Conservation (phyloP, 2,329 filamentous ascomycete species). For the Phaeomoniella chlamydospora region DNA sequence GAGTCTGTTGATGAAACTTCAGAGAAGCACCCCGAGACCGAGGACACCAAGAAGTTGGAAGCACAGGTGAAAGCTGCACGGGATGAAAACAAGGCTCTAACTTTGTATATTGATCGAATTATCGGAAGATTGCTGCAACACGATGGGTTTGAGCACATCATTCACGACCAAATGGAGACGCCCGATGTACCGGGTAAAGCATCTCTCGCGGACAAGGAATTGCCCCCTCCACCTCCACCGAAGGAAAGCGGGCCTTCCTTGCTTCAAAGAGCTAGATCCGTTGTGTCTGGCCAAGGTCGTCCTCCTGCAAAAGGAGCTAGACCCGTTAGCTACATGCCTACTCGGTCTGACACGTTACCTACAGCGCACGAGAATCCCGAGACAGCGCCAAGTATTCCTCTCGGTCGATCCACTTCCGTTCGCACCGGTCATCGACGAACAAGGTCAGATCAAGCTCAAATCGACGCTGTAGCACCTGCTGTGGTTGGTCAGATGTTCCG, state of each 20-base stretch:
- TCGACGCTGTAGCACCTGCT: slow-evolving; percentile 38
- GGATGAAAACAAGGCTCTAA: slow-evolving; percentile 94
- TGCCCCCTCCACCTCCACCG: slow-evolving; percentile 26
- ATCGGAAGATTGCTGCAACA: slow-evolving; percentile 89
- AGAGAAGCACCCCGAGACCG: slow-evolving; percentile 39
- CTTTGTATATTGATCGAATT: slow-evolving; percentile 97
- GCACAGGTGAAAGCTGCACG: slow-evolving; percentile 64
- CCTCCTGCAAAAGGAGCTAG: slow-evolving; percentile 27
- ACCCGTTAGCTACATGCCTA: slow-evolving; percentile 27
- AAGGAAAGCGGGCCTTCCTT: slow-evolving; percentile 35
- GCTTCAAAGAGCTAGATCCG: slow-evolving; percentile 46
- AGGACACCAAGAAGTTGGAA: slow-evolving; percentile 55
- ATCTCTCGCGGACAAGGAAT: slow-evolving; percentile 50
- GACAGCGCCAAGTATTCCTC: slow-evolving; percentile 32
- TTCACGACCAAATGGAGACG: slow-evolving; percentile 24
- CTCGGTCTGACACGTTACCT: slow-evolving; percentile 12
- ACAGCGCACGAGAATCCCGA: slow-evolving; percentile 30
- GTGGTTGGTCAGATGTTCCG: slow-evolving; percentile 87
- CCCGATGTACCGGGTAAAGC: slow-evolving; percentile 24
- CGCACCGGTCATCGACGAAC: slow-evolving; percentile 29
- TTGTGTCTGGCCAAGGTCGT: slow-evolving; percentile 25
- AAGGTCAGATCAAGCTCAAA: slow-evolving; percentile 30
- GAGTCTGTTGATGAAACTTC: slow-evolving; percentile 48
- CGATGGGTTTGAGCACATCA: slow-evolving; percentile 77
- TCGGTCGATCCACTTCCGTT: slow-evolving; percentile 25